These are phyloP conservation scores for Fraxinus dipetala DNA, from an alignment of 305 asterid genomes.

Conservation along the genomic window DNA sequence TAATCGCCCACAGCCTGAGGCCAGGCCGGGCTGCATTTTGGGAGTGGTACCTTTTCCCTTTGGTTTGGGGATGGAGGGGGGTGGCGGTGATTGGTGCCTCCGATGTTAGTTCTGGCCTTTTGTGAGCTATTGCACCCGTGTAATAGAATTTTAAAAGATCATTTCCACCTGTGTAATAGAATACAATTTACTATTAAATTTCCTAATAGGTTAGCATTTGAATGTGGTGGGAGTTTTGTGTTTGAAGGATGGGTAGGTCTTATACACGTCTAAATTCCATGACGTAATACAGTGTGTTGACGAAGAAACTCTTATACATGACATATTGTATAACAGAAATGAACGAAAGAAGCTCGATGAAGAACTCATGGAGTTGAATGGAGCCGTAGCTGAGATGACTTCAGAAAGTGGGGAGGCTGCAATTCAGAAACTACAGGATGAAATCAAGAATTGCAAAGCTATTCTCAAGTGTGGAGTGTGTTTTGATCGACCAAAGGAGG, in stretches of 20 bases:
- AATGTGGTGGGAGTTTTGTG: not conserved
- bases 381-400: slow-evolving; percentile 55
- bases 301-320: not conserved
- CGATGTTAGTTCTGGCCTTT: not conserved
- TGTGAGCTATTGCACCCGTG: not conserved
- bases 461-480: slow-evolving; percentile 96
- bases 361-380: slow-evolving; percentile 62
- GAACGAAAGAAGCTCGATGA: slow-evolving; percentile 81
- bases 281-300: not conserved
- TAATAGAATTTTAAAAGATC: not conserved
- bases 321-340: slow-evolving; percentile 42
- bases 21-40: not conserved
- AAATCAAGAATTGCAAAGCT: slow-evolving; percentile 86
- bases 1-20: not conserved
- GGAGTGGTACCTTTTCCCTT: not conserved
- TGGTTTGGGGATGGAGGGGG: slow-evolving; percentile 2
- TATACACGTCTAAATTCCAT: slow-evolving; percentile 8
- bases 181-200: not conserved
- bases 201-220: not conserved
- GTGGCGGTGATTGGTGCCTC: not conserved
- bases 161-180: not conserved
- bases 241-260: slow-evolving; percentile 9
- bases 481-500: slow-evolving; percentile 96
- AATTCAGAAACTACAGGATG: slow-evolving; percentile 76
- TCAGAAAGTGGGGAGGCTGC: slow-evolving; percentile 86